These are phyloP conservation scores for Claviceps pusilla DNA, from an alignment of 2,329 filamentous ascomycete species.

Conservation along the genomic window DNA sequence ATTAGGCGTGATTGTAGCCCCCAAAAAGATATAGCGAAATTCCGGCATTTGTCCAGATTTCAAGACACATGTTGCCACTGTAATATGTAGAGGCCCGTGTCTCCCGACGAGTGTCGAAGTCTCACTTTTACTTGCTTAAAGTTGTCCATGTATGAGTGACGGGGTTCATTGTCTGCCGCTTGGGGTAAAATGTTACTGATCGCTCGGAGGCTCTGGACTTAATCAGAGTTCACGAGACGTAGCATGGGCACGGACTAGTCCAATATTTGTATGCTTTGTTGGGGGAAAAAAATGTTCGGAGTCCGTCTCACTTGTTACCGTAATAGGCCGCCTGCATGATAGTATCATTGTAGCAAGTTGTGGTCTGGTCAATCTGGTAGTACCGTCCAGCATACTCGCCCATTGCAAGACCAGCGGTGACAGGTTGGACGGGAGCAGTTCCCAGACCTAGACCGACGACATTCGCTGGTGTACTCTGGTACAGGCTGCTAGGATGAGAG, in stretches of 20 bases:
- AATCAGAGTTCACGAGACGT: background rate
- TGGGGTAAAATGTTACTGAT: too few relatives aligned
- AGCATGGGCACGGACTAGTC: background rate
- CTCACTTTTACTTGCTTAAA: background rate
- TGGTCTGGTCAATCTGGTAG: constrained; percentile 19
- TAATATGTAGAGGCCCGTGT: background rate
- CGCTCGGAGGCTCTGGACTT: background rate
- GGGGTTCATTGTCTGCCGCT: background rate
- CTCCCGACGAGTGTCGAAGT: background rate
- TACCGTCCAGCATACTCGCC: constrained; percentile 9
- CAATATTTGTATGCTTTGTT: background rate
- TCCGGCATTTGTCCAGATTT: background rate
- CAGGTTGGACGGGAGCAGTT: constrained; percentile 6
- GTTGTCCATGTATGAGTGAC: background rate
- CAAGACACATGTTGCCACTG: background rate
- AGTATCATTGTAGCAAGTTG: constrained; percentile 21
- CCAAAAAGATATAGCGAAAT: background rate
- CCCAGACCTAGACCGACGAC: constrained; percentile 6
- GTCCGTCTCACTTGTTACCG: constrained; percentile 11
- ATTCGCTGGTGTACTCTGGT: constrained; percentile 29
- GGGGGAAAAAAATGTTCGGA: background rate
- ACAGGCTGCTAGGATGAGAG: constrained; percentile 35
- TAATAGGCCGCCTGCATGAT: constrained; percentile 21
- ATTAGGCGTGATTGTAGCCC: constrained; percentile 1
- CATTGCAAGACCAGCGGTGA: constrained; percentile 6